Base-by-base conservation (phyloP, 2,329 filamentous ascomycete genomes). In the Colletotrichum filicis region DNA sequence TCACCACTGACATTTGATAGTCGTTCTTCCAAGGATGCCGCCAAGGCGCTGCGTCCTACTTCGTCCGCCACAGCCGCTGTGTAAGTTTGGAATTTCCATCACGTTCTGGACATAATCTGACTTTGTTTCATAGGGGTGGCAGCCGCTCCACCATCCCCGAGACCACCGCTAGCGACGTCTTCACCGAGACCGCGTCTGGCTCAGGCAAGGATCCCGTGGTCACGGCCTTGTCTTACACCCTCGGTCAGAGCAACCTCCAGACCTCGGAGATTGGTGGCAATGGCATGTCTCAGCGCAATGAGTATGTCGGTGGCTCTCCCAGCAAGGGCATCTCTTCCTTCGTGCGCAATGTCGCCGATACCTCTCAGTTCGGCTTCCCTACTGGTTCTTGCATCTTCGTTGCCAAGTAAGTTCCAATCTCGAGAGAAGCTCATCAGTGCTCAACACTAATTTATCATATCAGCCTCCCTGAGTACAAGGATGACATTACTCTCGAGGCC, bases 311-410 rank as follows among this genome's bases (percentile, higher is more conserved):
- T 42, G 60, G 55, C 14, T 70, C 71, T 61, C 71, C 71, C 46
- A 64, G 22, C 53, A 73, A 73, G 70, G 60, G 16, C 24, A 55
- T 53, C n/a, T 35, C 66, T 28, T 35, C 56, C 22, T 65, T 64
- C n/a, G 42, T 63, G 60, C 46, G 42, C 32, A 37, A 62, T 16
- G n/a, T 61, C 14, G 22, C 86, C 3, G 87, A 90, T 76, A 42
- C 14, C 37, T 86, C 88, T 4, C 89, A 91, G 77, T 81, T 81
- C 0, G 80, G 86, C 46, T 89, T 88, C 66, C 86, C 89, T 0
- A 84, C 89, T 0, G 86, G 85, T 8, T 87, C 88, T 52, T 92
- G 91, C 77, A 85, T 92, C 46, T 92, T 92, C 76, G 90, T 92
- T 49, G 91, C 91, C 37, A 92, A 92, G 91, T 92, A 85, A 84